Evolutionary conservation across 805 yeast species (phyloP).

Genomic region (Phaffomyces thermotolerans): DNA sequence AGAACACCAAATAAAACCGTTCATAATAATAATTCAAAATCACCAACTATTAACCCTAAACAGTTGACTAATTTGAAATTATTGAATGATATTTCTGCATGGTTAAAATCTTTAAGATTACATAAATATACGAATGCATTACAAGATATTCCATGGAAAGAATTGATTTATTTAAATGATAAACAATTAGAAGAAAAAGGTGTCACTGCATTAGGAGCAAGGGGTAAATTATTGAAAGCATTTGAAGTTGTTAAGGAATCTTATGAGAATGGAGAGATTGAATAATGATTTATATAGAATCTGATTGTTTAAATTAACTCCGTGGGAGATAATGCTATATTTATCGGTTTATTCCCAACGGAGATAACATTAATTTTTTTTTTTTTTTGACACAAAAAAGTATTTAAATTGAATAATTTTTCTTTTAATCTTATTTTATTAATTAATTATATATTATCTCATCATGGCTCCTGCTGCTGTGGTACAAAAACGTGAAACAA

Average conservation of each 20-base stretch:
- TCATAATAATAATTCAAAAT: constrained; percentile 21
- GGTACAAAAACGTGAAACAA: constrained; percentile 2
- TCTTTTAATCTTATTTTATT: too few relatives aligned
- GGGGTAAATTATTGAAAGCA: constrained; percentile 88
- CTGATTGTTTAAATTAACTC: too few relatives aligned
- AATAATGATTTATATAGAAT: too few relatives aligned
- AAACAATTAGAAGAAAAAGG: constrained; percentile 68
- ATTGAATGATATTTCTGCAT: constrained; percentile 75
- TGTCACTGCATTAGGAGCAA: constrained; percentile 90
- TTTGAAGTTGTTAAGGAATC: constrained; percentile 72
- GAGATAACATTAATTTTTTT: too few relatives aligned
- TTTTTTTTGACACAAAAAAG: too few relatives aligned
- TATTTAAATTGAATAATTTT: too few relatives aligned
- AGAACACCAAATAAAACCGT: constrained; percentile 8
- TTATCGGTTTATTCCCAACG: not conserved
- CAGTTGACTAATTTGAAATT: constrained; percentile 47
- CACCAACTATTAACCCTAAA: constrained; percentile 41
- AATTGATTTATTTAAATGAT: constrained; percentile 66
- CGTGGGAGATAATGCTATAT: too few relatives aligned
- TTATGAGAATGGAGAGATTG: constrained; percentile 32
- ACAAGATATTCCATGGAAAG: constrained; percentile 69
- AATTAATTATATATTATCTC: too few relatives aligned
- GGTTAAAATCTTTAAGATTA: constrained; percentile 83
- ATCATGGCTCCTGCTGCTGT: constrained; percentile 26
- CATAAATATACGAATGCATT: constrained; percentile 91